These are phyloP conservation scores for Quercus robur DNA, from an alignment of 306 rosid genomes.

Conservation along the genomic window DNA sequence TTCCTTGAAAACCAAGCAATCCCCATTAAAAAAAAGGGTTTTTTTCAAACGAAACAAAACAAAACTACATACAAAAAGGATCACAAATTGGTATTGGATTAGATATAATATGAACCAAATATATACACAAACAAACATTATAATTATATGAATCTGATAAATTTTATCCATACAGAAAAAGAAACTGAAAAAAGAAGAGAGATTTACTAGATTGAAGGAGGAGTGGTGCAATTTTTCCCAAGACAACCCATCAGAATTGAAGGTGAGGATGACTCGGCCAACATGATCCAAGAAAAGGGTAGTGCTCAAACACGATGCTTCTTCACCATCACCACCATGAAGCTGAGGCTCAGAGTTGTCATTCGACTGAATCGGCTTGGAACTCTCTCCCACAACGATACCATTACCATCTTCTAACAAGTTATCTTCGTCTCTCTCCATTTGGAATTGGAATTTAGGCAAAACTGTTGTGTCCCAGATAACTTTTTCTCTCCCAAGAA, in stretches of 20 bases:
- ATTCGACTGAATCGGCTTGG: slow-evolving; percentile 5
- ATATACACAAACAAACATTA: not conserved
- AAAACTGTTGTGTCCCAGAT: slow-evolving; percentile 25
- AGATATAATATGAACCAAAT: too few relatives aligned
- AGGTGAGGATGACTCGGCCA: slow-evolving; percentile 59
- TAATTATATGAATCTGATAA: not conserved
- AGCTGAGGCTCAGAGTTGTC: slow-evolving; percentile 5
- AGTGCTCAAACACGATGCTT: slow-evolving; percentile 39
- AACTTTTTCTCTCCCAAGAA: not conserved
- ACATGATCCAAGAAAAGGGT: slow-evolving; percentile 57
- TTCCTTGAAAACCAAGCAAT: not conserved
- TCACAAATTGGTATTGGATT: not conserved
- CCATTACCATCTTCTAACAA: too few relatives aligned
- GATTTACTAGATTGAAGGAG: slow-evolving; percentile 39
- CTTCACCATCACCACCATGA: not conserved
- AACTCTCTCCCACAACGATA: slow-evolving; percentile 15
- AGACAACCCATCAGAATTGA: slow-evolving; percentile 53
- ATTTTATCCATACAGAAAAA: not conserved
- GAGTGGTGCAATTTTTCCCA: slow-evolving; percentile 50
- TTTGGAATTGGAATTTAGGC: slow-evolving; percentile 44
- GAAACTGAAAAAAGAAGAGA: not conserved
- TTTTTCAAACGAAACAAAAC: not conserved
- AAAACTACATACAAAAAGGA: not conserved
- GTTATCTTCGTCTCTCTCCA: slow-evolving; percentile 34
- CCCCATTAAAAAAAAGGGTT: not conserved